Evolutionary conservation across 139 green algal species (phyloP), one percentile per base, ranked within the genome.

Genomic region (Auxenochlorella pyrenoidosa): DNA sequence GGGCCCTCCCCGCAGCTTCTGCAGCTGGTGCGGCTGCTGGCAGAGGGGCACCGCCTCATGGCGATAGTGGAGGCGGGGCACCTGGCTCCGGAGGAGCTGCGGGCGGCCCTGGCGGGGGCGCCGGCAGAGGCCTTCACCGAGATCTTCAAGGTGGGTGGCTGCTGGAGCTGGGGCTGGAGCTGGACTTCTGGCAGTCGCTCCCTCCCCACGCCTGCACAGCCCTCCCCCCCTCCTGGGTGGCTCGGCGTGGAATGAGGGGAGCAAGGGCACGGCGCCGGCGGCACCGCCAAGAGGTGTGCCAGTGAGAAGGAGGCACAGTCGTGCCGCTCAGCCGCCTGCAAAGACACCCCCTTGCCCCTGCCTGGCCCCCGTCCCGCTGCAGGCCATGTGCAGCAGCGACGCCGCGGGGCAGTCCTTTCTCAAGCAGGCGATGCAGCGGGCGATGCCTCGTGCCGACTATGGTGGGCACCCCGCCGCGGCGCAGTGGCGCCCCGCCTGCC

Each of bases 351-450:
- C n/a, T n/a, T n/a, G n/a, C n/a, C n/a, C n/a, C n/a, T n/a, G n/a
- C n/a, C n/a, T n/a, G n/a, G n/a, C n/a, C n/a, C 34, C 34, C 34
- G 12, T 44, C 34, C 34, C n/a, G 34, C 43, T 18, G 72, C 75
- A 81, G 75, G 43, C 75, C 75, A 81, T 81, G 75, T 81, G 75
- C 43, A 81, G 43, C 30, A 81, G 44, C 43, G 75, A 81, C n/a
- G 12, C 75, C 0, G 30, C 75, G 5, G 75, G 75, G 30, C 75
- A 81, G 75, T 63, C 43, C 76, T 82, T 82, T 32, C 21, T 82
- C 13, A 82, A 82, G 76, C 76, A 66, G 51, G 38, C 30, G 13
- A 82, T 82, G 76, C 76, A 68, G 76, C 76, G 76, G 0, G 76
- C 76, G 0, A 82, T 82, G 76, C 76, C 47, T 15, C 76, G 76